Evolutionary conservation across 2,329 filamentous ascomycete genomes (phyloP), one percentile per base, ranked within the genome.

Genomic region (Colletotrichum sp.): DNA sequence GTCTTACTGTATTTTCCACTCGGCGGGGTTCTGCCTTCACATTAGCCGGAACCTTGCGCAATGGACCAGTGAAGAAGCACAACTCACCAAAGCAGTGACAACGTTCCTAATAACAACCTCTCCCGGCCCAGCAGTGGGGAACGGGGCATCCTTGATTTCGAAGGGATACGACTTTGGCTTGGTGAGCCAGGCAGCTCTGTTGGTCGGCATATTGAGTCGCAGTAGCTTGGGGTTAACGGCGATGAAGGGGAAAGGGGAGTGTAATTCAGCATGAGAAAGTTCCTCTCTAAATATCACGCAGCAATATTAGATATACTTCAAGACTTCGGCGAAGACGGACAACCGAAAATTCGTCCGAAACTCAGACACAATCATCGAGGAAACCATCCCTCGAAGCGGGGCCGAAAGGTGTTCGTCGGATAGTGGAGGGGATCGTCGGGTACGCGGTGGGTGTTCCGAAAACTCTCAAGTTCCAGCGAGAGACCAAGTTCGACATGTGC

Each of bases 51-150:
- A 39, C 15, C 15, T 5, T 7, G 12, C 13, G 3, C n/a, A n/a
- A 22, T 6, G 8, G n/a, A 44, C 32, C 78, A 61, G 8, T 19
- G 30, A 30, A 30, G 30, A 30, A 30, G n/a, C n/a, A n/a, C n/a
- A 72, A 62, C 25, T 73, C 68, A 76, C 78, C 67, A 74, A 79
- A 32, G 36, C 71, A 49, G 39, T 80, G 9, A 78, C 78, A 11
- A 27, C 55, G 52, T 76, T 79, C 16, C 69, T 72, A 22, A 82
- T 76, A 4, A 81, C 57, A 5, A 80, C 32, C 62, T 81, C 75
- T 9, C 71, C 71, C 5, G 76, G 69, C 6, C 76, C 77, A n/a
- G 76, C 61, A 12, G 22, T 44, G 0, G 72, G 69, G 22, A 65
- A 68, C 3, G 69, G 76, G 6, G 76, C 72, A 6, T 62, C 36